A percentile compares a stretch with the other conserved stretches of the same genome.
phyloP scores from a whole-genome alignment of 176 grass and related monocot species.

The Themeda triandra region DNA sequence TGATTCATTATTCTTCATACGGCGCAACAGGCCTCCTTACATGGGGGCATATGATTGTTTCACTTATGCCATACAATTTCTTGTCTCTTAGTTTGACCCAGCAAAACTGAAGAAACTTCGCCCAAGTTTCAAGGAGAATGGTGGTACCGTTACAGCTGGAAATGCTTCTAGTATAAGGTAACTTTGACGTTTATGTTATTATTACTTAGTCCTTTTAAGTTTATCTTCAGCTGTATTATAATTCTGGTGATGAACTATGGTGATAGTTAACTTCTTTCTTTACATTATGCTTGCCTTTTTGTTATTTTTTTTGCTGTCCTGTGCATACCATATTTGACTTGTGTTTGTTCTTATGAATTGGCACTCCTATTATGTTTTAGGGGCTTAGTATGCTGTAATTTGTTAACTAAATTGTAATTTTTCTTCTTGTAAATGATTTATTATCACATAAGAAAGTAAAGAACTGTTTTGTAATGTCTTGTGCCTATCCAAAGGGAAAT shows the following conservation, averaged over 20 bases:
- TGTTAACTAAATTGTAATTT: not conserved
- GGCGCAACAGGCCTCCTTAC: not conserved
- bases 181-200: not conserved
- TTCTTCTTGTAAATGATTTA: not conserved
- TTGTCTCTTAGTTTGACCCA: slow-evolving; percentile 72
- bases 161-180: slow-evolving; percentile 69
- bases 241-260: not conserved
- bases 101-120: slow-evolving; percentile 83
- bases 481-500: not conserved
- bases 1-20: not conserved
- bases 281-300: not conserved
- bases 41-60: not conserved
- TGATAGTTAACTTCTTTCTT: not conserved
- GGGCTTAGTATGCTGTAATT: not conserved
- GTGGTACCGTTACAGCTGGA: slow-evolving; percentile 85
- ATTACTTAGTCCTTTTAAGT: not conserved
- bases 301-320: not conserved
- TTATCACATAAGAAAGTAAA: not conserved
- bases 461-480: not conserved
- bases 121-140: slow-evolving; percentile 90
- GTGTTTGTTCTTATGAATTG: not conserved
- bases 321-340: not conserved
- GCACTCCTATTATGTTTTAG: not conserved
- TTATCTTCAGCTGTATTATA: not conserved
- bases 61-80: not conserved